Evolutionary conservation across 495 filamentous ascomycete genomes (phyloP).

Genomic region (Aspergillus homomorphus): DNA sequence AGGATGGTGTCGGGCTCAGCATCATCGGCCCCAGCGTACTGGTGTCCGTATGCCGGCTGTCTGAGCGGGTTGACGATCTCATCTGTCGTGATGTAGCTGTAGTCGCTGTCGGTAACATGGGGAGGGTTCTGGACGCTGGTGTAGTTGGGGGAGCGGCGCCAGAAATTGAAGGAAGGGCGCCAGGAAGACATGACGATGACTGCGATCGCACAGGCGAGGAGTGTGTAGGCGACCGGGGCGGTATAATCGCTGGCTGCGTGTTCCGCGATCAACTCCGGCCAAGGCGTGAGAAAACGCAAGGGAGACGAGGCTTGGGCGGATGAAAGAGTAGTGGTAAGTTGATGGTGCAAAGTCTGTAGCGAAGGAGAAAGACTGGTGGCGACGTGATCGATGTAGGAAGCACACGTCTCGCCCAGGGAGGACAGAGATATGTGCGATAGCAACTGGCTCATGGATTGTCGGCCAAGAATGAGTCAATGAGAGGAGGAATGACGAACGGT

Average conservation of each 20-base stretch:
- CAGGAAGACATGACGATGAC: conserved; percentile 58
- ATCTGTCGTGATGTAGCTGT: conserved; percentile 74
- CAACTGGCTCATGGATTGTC: conserved; percentile 38
- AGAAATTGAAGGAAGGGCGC: conserved; percentile 55
- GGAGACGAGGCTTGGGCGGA: conserved; percentile 41
- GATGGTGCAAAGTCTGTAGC: conserved; percentile 40
- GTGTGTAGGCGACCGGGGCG: conserved; percentile 34
- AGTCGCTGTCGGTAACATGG: conserved; percentile 72
- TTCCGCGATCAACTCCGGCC: conserved; percentile 25
- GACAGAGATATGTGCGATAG: conserved; percentile 46
- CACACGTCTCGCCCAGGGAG: conserved; percentile 47
- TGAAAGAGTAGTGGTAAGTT: conserved; percentile 34
- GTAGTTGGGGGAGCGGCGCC: conserved; percentile 52
- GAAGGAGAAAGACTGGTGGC: conserved; percentile 52
- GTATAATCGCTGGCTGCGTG: conserved; percentile 29
- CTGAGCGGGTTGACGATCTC: conserved; percentile 51
- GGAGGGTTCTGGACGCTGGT: conserved; percentile 36
- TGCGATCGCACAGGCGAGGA: conserved; percentile 47
- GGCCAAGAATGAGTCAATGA: conserved; percentile 5
- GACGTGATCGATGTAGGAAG: conserved; percentile 51
- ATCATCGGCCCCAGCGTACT: conserved; percentile 31
- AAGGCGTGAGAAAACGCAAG: conserved; percentile 30
- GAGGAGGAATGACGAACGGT: conserved; percentile 7
- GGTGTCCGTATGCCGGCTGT: conserved; percentile 23
- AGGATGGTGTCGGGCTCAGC: conserved; percentile 71